Conservation (phyloP, 495 filamentous ascomycete species). For the Lasiosphaeria hispida region DNA sequence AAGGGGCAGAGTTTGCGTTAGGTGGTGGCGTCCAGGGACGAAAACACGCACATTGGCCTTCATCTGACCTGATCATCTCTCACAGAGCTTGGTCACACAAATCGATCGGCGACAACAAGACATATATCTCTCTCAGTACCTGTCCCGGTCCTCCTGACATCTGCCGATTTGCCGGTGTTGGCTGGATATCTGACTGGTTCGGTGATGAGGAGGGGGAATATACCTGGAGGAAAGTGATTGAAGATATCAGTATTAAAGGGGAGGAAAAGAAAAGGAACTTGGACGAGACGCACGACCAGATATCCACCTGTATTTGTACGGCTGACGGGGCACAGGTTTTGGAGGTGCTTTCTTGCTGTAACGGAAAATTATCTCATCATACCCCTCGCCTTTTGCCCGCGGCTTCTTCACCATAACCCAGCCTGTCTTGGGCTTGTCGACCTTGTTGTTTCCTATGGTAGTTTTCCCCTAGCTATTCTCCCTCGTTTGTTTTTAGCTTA, state of each 20-base stretch:
- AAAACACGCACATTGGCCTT: not conserved
- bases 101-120: not conserved
- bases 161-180: not conserved
- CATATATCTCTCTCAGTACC: not conserved
- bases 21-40: too few species aligned
- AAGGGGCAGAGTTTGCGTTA: too few species aligned
- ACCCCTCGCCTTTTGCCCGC: slow-evolving; percentile 1
- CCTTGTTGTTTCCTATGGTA: slow-evolving; percentile 1
- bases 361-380: not conserved
- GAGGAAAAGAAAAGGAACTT: slow-evolving; percentile 6
- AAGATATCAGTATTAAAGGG: not conserved
- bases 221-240: not conserved
- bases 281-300: slow-evolving; percentile 21
- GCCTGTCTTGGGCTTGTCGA: slow-evolving; percentile 29
- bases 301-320: slow-evolving; percentile 33
- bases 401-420: not conserved
- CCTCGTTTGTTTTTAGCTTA: slow-evolving; percentile 23
- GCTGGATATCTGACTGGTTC: not conserved
- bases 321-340: not conserved
- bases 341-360: slow-evolving; percentile 22
- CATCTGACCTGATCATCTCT: not conserved
- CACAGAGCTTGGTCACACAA: too few species aligned
- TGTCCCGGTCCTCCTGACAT: not conserved
- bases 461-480: slow-evolving; percentile 9
- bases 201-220: not conserved